Percentiles rank a stretch among this genome's conserved stretches.
phyloP scores from a whole-genome alignment of 2,329 filamentous ascomycete species.

The Aspergillus ochraceoroseus region DNA sequence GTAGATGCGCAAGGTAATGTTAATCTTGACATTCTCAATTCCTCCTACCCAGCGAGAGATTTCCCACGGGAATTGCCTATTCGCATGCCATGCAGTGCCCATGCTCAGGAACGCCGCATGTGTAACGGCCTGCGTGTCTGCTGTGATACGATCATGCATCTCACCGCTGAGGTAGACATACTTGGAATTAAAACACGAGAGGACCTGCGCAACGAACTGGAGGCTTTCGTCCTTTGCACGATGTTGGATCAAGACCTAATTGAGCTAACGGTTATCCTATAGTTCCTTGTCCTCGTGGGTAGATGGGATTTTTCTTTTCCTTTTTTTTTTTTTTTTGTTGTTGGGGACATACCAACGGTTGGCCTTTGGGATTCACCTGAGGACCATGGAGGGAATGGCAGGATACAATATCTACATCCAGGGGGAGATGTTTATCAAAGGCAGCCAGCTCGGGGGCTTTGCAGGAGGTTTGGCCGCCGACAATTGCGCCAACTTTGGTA shows the following conservation, averaged over 20 bases:
- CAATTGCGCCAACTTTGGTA: constrained; percentile 90
- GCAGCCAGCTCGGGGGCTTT: constrained; percentile 94
- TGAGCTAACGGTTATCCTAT: constrained; percentile 80
- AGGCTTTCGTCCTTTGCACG: constrained; percentile 74
- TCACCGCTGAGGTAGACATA: constrained; percentile 80
- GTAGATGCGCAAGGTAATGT: constrained; percentile 95
- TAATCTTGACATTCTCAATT: constrained; percentile 99
- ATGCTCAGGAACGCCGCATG: constrained; percentile 96
- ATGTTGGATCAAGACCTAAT: constrained; percentile 77
- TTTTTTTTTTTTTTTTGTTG: too few species aligned
- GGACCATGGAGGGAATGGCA: constrained; percentile 96
- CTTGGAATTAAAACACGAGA: constrained; percentile 78
- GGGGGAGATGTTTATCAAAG: constrained; percentile 81
- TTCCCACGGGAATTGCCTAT: constrained; percentile 95
- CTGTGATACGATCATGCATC: constrained; percentile 93
- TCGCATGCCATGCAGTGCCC: constrained; percentile 96
- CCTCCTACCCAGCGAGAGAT: constrained; percentile 91
- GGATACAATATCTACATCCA: constrained; percentile 87
- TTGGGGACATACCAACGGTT: constrained; percentile 74
- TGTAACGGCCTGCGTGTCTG: constrained; percentile 95
- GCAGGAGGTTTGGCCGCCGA: constrained; percentile 96
- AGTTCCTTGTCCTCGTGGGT: constrained; percentile 32
- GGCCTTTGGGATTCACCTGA: constrained; percentile 77
- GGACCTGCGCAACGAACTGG: constrained; percentile 70
- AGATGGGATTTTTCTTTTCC: constrained; percentile 16